Conservation (phyloP, 305 asterid genomes). For the Fraxinus xanthoxyloides region DNA sequence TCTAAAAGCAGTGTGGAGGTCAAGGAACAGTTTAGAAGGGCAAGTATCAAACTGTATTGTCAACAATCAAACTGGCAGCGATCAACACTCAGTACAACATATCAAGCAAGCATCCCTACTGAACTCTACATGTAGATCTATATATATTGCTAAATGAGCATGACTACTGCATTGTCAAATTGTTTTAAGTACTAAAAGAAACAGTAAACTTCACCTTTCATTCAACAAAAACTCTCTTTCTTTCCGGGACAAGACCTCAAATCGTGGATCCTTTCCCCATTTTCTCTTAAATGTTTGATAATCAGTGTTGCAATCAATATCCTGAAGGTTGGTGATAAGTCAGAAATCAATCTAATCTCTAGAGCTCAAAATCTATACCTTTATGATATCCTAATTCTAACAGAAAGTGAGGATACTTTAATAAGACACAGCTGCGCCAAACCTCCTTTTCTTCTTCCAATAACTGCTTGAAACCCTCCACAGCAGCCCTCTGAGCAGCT, state of each 20-base stretch:
- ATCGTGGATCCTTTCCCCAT: slow-evolving; percentile 94
- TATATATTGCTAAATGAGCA: slow-evolving; percentile 4
- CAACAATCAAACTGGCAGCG: slow-evolving; percentile 5
- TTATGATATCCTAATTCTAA: slow-evolving; percentile 35
- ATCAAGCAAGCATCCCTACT: neutral
- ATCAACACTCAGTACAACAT: slow-evolving; percentile 9
- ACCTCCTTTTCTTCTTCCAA: slow-evolving; percentile 99
- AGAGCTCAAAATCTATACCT: slow-evolving; percentile 19
- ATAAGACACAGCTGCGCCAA: slow-evolving; percentile 60
- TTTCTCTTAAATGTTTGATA: slow-evolving; percentile 76
- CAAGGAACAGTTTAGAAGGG: neutral
- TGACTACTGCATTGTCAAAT: neutral
- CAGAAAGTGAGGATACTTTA: slow-evolving; percentile 63
- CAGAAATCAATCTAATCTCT: slow-evolving; percentile 25
- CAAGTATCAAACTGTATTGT: neutral
- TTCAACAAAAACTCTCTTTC: slow-evolving; percentile 80
- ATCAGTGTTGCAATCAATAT: slow-evolving; percentile 69
- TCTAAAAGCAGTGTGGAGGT: neutral
- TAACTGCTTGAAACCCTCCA: slow-evolving; percentile 90
- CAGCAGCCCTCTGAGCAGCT: slow-evolving; percentile 89
- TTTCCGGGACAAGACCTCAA: slow-evolving; percentile 80
- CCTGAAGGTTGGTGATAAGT: slow-evolving; percentile 47
- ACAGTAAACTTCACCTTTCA: slow-evolving; percentile 66
- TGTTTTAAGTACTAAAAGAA: slow-evolving; percentile 2
- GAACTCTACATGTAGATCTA: neutral